Percentiles rank a stretch among this genome's conserved stretches.
These are phyloP conservation scores for Quercus mongolica DNA, from an alignment of 306 rosid genomes.

Conservation along the genomic window DNA sequence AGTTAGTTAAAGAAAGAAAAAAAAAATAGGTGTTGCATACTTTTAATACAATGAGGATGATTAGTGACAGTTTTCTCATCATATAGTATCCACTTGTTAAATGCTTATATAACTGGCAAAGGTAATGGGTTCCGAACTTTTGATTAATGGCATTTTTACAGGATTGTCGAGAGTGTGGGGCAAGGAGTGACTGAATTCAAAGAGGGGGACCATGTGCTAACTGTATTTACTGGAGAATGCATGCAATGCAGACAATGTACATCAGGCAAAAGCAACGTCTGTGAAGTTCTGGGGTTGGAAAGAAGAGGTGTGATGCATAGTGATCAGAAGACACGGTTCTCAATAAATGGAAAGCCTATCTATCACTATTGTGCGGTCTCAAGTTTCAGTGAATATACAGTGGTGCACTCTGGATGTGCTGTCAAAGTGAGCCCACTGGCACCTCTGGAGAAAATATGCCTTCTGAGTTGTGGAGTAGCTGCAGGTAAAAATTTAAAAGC, in stretches of 20 bases:
- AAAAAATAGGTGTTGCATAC: not conserved
- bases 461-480: constrained; percentile 92
- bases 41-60: not conserved
- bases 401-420: constrained; percentile 94
- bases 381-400: constrained; percentile 91
- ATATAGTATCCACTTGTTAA: not conserved
- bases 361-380: constrained; percentile 96
- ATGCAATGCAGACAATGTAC: constrained; percentile 59
- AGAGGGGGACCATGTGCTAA: constrained; percentile 84
- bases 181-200: constrained; percentile 73
- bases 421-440: constrained; percentile 62
- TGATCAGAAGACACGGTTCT: constrained; percentile 87
- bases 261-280: constrained; percentile 80
- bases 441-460: constrained; percentile 87
- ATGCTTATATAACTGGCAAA: not conserved
- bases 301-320: constrained; percentile 89
- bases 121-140: not conserved
- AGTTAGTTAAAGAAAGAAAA: too few species aligned
- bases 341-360: constrained; percentile 72
- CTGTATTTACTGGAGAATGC: constrained; percentile 95
- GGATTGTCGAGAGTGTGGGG: constrained; percentile 96
- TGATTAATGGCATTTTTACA: constrained; percentile 35
- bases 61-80: not conserved
- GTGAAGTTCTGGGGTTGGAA: constrained; percentile 84
- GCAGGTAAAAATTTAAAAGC: constrained; percentile 57